Evolutionary conservation across 805 yeast genomes (phyloP), one percentile per base, ranked within the genome.

Genomic region (Kazachstania bromeliacearum): DNA sequence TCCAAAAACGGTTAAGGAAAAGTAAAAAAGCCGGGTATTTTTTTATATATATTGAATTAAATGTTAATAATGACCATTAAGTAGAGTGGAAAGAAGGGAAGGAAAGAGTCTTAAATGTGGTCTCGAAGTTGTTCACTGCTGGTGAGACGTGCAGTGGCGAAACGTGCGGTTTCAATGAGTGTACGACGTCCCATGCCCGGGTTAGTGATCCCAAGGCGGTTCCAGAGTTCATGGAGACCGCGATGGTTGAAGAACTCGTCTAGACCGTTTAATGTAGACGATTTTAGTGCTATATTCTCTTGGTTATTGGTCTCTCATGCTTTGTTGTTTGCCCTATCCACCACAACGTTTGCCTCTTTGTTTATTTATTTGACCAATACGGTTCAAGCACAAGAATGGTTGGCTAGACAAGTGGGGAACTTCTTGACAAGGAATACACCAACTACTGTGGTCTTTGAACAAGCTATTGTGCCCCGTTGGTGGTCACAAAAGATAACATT

Each of bases 391-490:
- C 69, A 89, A 54, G 96, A 89, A 50, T 72, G 77, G 36, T 79
- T 89, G 20, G 96, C 96, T 1, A 67, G 79, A 32, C 68, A 72
- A 46, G 66, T 88, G 21, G 97, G 97, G 7, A 83, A 83, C 50
- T 62, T 83, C 39, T 72, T 92, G 38, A 88, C 97, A 5, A 73
- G 73, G 42, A 92, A 87, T 51, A 77, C 94, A 2, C 82, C 85
- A 7, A 61, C 88, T 43, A 75, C 80, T 0, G 95, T 92, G 7
- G 77, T 84, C 0, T 92, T 92, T 51, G 97, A 89, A 55, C 79
- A 76, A 55, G 98, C 97, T 1, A 83, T 89, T 39, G 94, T 87
- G 5, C 96, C 96, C 0, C 85, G 84, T 38, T 88, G 96, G 96
- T 88, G 96, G 96, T 70, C 78, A 28, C 85, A 81, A 44, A 94